These are phyloP conservation scores for Claviceps capensis DNA, from an alignment of 2,329 filamentous ascomycete species.

Conservation along the genomic window DNA sequence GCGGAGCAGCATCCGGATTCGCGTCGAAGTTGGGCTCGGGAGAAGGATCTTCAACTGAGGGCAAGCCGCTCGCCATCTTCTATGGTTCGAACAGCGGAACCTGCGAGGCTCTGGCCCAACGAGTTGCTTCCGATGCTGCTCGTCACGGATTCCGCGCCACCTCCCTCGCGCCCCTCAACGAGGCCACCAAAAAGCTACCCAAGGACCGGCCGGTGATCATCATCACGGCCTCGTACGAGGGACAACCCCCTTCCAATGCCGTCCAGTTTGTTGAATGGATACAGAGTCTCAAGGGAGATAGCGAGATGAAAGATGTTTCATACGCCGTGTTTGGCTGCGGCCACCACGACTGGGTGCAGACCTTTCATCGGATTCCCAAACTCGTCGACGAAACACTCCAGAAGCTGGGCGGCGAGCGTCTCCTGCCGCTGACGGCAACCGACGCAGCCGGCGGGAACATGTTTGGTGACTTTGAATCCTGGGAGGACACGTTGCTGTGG, in stretches of 20 bases:
- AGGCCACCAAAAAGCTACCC: constrained; percentile 45
- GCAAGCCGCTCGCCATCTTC: constrained; percentile 45
- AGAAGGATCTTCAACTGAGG: constrained; percentile 4
- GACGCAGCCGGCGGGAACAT: constrained; percentile 52
- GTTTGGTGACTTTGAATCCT: constrained; percentile 52
- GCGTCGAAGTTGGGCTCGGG: background rate
- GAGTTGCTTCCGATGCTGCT: constrained; percentile 44
- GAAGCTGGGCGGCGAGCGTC: constrained; percentile 18
- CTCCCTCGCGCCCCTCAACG: constrained; percentile 43
- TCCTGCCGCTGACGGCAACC: constrained; percentile 36
- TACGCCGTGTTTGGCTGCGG: constrained; percentile 63
- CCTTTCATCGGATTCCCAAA: constrained; percentile 55
- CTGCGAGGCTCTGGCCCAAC: constrained; percentile 54
- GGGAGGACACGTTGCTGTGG: constrained; percentile 46
- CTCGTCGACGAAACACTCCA: constrained; percentile 41
- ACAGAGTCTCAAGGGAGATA: constrained; percentile 30
- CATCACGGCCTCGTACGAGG: constrained; percentile 61
- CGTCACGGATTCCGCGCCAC: constrained; percentile 44
- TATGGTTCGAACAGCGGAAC: constrained; percentile 67
- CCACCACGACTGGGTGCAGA: constrained; percentile 40
- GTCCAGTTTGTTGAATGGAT: constrained; percentile 56
- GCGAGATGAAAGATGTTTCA: constrained; percentile 39
- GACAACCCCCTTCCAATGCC: constrained; percentile 60
- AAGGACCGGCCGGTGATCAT: constrained; percentile 49
- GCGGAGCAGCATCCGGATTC: background rate